phyloP scores from a whole-genome alignment of 345 rosid species.

The Pistacia integerrima region DNA sequence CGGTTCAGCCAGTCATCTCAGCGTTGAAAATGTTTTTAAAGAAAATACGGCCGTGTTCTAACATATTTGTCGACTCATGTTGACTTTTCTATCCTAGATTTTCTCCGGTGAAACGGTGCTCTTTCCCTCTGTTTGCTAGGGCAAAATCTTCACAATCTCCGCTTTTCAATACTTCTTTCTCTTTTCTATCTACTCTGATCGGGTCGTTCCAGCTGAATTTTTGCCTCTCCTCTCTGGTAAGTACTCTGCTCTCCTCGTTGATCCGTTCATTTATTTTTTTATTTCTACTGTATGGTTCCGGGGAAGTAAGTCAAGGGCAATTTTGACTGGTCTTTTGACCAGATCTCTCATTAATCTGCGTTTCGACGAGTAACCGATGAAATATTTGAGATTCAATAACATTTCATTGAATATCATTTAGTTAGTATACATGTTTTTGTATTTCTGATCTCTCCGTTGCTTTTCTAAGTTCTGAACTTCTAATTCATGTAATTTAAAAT shows the following conservation, averaged over 20 bases:
- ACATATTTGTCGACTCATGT: not conserved
- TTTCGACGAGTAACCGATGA: not conserved
- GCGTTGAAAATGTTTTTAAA: not conserved
- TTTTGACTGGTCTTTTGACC: not conserved
- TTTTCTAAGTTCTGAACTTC: not conserved
- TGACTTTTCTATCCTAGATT: constrained; percentile 6
- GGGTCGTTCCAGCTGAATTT: constrained; percentile 4
- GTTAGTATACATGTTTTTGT: not conserved
- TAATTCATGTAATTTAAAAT: too few relatives aligned
- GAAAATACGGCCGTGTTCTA: constrained; percentile 7
- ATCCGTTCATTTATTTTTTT: not conserved
- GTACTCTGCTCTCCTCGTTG: not conserved
- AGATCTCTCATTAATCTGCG: not conserved
- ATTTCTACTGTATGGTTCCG: constrained; percentile 16
- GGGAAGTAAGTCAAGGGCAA: constrained; percentile 2
- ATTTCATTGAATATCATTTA: not conserved
- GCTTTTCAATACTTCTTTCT: not conserved
- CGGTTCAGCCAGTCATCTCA: constrained; percentile 35
- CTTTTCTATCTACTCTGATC: not conserved
- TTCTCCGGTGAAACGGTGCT: constrained; percentile 4
- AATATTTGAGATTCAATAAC: not conserved
- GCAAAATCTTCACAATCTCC: not conserved
- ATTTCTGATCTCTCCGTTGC: constrained; percentile 9
- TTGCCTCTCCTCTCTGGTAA: constrained; percentile 5
- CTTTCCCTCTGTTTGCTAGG: not conserved